Base-by-base conservation (phyloP, 345 rosid species). In the Conringia planisiliqua region DNA sequence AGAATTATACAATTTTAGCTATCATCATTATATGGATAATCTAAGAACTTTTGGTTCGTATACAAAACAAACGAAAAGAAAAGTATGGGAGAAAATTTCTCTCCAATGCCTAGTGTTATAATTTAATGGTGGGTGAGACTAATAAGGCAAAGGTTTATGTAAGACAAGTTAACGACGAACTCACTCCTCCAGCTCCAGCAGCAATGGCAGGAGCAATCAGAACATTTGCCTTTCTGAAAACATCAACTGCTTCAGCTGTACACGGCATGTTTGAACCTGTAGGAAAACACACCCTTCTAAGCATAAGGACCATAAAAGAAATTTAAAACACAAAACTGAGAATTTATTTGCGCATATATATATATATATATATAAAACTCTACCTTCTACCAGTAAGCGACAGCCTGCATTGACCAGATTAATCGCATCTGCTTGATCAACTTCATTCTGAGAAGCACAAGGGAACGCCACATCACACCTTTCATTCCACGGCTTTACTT, bases 121-220 rank as follows among this genome's bases (percentile, higher is more conserved):
- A 72, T 5, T 40, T 29, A 40, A 52, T 42, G 64, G 56, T 54
- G 33, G 47, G 20, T n/a, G n/a, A 55, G 54, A 42, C 36, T 47
- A 1, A 38, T 13, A 13, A 33, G 3, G 50, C 3, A 51, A 1
- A 30, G 16, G 18, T 70, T 17, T 18, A 35, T 70, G 52, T 63
- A 46, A 58, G 44, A 48, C 3, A 29, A 35, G 57, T 50, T 76
- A 10, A 38, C 35, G 54, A 85, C 60, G 58, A 73, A 70, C 85
- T 39, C 68, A 95, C 99, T 86, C 97, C 98, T 81, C 99, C 99
- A 65, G 99, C 96, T 78, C 98, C 97, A 75, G 99, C 97, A 47
- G 99, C 99, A 85, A 92, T 81, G 50, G 98, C 92, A 81, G 99
- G 99, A 76, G 97, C 99, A 43, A 89, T 82, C 57, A 95, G 90